A percentile compares a stretch with the other conserved stretches of the same genome.
Evolutionary conservation across 331 rosid species (phyloP).

Genomic region (Erythrophleum ivorense): DNA sequence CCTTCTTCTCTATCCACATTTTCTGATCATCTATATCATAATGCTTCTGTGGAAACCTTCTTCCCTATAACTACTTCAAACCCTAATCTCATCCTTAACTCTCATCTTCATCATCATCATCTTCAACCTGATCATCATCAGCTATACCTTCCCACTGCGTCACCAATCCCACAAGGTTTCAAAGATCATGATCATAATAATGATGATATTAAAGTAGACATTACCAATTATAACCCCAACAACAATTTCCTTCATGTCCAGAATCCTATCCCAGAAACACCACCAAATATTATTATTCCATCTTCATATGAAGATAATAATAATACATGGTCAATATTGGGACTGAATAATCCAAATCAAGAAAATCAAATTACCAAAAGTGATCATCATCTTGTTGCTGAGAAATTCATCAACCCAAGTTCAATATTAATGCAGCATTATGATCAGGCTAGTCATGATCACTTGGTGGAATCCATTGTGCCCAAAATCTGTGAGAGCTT

Average conservation of each 20-base stretch:
- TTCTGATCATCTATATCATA: conserved; percentile 49
- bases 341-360: conserved; percentile 46
- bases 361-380: conserved; percentile 45
- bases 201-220: conserved; percentile 49
- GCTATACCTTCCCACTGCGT: conserved; percentile 56
- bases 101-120: conserved; percentile 17
- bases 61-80: conserved; percentile 53
- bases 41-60: conserved; percentile 51
- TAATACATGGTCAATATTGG: conserved; percentile 43
- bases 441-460: conserved; percentile 15
- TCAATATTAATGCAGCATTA: conserved; percentile 38
- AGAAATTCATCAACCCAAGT: conserved; percentile 50
- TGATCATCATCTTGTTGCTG: conserved; percentile 15
- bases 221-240: conserved; percentile 31
- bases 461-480: conserved; percentile 40
- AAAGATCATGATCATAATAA: conserved; percentile 22
- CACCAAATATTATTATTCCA: conserved; percentile 25
- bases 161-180: conserved; percentile 48
- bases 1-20: conserved; percentile 60
- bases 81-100: conserved; percentile 58
- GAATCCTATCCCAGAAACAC: conserved; percentile 45
- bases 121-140: conserved; percentile 35
- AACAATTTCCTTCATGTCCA: conserved; percentile 47
- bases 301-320: conserved; percentile 45
- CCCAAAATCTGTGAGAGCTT: conserved; percentile 53